These are phyloP conservation scores for Phytophthora pluvialis DNA, from an alignment of 352 stramenopile species.

Conservation along the genomic window DNA sequence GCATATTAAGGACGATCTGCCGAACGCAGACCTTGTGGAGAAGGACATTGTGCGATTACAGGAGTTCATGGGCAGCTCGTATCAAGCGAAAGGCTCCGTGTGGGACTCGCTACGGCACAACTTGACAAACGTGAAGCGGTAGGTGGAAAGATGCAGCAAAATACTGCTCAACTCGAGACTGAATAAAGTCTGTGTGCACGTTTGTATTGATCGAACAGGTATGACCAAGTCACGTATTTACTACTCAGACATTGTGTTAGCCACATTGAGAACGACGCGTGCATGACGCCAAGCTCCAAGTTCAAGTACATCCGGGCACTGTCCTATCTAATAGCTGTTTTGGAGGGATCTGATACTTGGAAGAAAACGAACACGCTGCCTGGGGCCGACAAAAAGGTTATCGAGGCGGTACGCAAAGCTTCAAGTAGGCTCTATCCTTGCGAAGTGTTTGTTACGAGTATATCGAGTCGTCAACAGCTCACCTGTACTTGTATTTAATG, in stretches of 20 bases:
- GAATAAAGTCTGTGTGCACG: not conserved
- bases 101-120: conserved; percentile 69
- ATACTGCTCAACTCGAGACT: not conserved
- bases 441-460: conserved; percentile 3
- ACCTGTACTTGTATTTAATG: conserved; percentile 1
- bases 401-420: conserved; percentile 56
- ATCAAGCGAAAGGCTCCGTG: conserved; percentile 62
- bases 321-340: conserved; percentile 53
- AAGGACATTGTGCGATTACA: conserved; percentile 68
- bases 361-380: conserved; percentile 37
- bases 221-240: conserved; percentile 66
- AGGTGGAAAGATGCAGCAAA: conserved; percentile 8
- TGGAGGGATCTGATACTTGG: conserved; percentile 42
- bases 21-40: conserved; percentile 46
- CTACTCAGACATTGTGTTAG: conserved; percentile 57
- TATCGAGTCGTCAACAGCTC: not conserved
- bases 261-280: conserved; percentile 50
- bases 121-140: conserved; percentile 74
- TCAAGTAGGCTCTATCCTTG: conserved; percentile 24
- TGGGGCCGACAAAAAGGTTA: conserved; percentile 55
- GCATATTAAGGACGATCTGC: conserved; percentile 47
- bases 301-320: conserved; percentile 67
- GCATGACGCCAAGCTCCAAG: conserved; percentile 37
- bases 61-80: conserved; percentile 64
- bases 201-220: conserved; percentile 35